Percentiles rank a stretch among this genome's conserved stretches.
These are phyloP conservation scores for Chytriomyces sp. DNA, from an alignment of 192 early-diverging fungal genomes.

Conservation along the genomic window DNA sequence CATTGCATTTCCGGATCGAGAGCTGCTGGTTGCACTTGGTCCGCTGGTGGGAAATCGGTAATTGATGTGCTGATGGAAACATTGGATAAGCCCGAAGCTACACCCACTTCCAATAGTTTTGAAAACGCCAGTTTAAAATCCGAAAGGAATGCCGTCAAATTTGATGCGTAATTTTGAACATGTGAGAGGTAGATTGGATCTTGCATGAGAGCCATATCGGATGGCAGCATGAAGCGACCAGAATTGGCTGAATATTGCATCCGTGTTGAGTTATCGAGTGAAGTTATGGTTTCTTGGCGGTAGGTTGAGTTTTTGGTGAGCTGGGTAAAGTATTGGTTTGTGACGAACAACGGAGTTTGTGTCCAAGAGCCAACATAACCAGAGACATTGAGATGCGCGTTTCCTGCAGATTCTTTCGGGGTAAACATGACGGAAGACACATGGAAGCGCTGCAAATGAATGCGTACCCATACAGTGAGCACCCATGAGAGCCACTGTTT, in stretches of 20 bases:
- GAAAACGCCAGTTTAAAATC: slow-evolving; percentile 17
- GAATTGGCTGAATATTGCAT: background rate
- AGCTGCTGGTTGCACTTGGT: background rate
- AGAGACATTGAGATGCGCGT: slow-evolving; percentile 64
- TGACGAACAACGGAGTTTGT: slow-evolving; percentile 44
- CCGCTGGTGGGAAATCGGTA: background rate
- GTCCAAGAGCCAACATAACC: slow-evolving; percentile 63
- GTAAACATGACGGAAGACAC: background rate
- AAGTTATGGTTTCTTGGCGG: slow-evolving; percentile 3
- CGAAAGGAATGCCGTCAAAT: slow-evolving; percentile 25
- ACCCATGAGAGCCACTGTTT: slow-evolving; percentile 73
- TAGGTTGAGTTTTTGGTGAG: slow-evolving; percentile 2
- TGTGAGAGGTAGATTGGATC: slow-evolving; percentile 18
- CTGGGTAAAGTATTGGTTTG: slow-evolving; percentile 53
- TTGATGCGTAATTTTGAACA: slow-evolving; percentile 32
- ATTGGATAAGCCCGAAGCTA: background rate
- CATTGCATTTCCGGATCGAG: background rate
- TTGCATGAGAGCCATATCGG: slow-evolving; percentile 18
- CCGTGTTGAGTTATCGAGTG: background rate
- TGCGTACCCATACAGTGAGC: slow-evolving; percentile 64
- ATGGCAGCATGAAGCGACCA: background rate
- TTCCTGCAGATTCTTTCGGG: slow-evolving; percentile 2
- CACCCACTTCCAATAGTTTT: slow-evolving; percentile 13
- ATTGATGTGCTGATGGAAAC: background rate
- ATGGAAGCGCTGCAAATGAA: no score